These are phyloP conservation scores for Heteromeles arbutifolia DNA, from an alignment of 306 rosid species.

Conservation along the genomic window DNA sequence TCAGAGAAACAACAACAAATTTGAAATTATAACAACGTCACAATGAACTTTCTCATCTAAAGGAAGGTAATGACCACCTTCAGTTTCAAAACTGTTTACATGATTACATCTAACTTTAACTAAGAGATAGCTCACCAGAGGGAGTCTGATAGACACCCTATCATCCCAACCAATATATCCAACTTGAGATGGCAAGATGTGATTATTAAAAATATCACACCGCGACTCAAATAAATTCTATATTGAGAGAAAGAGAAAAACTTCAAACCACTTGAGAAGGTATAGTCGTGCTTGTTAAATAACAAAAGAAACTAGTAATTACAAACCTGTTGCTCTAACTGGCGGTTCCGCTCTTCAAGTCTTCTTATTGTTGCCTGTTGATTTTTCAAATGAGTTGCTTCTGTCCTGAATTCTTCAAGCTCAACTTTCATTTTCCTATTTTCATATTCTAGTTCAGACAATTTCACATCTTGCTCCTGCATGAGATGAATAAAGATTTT, in stretches of 20 bases:
- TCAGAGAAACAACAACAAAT: not conserved
- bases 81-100: not conserved
- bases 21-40: not conserved
- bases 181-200: not conserved
- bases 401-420: conserved; percentile 97
- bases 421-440: conserved; percentile 98
- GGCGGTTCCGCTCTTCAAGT: conserved; percentile 93
- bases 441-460: conserved; percentile 85
- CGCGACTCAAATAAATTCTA: not conserved
- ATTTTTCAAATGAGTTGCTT: conserved; percentile 93
- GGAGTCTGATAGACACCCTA: not conserved
- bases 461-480: conserved; percentile 86
- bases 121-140: not conserved
- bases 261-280: not conserved
- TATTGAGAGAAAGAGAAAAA: not conserved
- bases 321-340: conserved; percentile 88
- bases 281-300: not conserved
- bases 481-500: conserved; percentile 9
- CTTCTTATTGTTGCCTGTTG: conserved; percentile 98
- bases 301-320: not conserved
- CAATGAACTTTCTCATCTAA: not conserved
- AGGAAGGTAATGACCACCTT: not conserved
- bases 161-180: not conserved
- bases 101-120: not conserved
- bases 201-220: not conserved